These are phyloP conservation scores for Sporothrix pseudoabietina DNA, from an alignment of 2,329 filamentous ascomycete genomes.

Conservation along the genomic window DNA sequence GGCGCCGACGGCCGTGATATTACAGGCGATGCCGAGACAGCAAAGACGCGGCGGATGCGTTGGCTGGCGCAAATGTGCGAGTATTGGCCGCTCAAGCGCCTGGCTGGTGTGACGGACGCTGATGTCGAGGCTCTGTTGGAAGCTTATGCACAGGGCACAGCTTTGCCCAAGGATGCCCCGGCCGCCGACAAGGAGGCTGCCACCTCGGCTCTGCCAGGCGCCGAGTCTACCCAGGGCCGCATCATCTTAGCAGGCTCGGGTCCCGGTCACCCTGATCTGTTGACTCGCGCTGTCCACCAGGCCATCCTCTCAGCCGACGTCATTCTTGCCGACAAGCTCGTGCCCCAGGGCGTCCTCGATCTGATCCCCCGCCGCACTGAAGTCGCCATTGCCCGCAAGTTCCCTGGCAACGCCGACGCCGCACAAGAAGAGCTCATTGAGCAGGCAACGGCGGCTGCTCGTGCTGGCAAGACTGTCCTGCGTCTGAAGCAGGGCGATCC, in stretches of 20 bases:
- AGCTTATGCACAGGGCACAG: conserved; percentile 59
- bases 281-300: conserved; percentile 79
- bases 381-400: conserved; percentile 92
- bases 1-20: conserved; percentile 52
- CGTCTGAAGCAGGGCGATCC: conserved; percentile 95
- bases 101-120: conserved; percentile 76
- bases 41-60: conserved; percentile 79
- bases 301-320: conserved; percentile 75
- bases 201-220: conserved; percentile 6
- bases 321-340: conserved; percentile 84
- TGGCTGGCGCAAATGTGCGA: conserved; percentile 97
- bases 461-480: conserved; percentile 74
- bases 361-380: conserved; percentile 87
- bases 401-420: conserved; percentile 92
- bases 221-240: conserved; percentile 51
- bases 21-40: not conserved
- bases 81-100: conserved; percentile 88
- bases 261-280: conserved; percentile 86
- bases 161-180: conserved; percentile 5
- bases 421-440: conserved; percentile 88
- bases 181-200: conserved; percentile 1
- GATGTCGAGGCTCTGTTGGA: conserved; percentile 78
- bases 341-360: conserved; percentile 80
- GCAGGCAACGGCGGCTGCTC: conserved; percentile 69
- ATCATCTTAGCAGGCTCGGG: conserved; percentile 91